Evolutionary conservation across 345 rosid species (phyloP).

Genomic region (Citrus unshiu): DNA sequence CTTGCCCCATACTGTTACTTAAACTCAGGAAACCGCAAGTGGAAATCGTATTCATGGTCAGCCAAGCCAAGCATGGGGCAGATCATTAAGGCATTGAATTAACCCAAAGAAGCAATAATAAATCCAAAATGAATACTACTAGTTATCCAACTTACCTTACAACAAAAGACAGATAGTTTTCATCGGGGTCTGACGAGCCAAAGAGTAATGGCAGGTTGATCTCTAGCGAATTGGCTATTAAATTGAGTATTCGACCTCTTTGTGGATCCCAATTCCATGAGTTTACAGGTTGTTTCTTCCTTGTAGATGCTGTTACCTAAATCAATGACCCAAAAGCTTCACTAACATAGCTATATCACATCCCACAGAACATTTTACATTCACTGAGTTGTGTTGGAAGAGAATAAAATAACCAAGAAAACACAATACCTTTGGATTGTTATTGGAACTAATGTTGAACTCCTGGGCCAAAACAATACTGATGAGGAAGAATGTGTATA

Average conservation of each 20-base stretch:
- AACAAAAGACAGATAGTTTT: slow-evolving; percentile 84
- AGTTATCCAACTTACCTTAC: slow-evolving; percentile 50
- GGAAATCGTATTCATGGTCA: too few species aligned
- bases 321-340: slow-evolving; percentile 21
- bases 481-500: slow-evolving; percentile 81
- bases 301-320: slow-evolving; percentile 52
- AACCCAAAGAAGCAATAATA: slow-evolving; percentile 9
- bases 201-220: slow-evolving; percentile 85
- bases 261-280: slow-evolving; percentile 92
- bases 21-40: too few species aligned
- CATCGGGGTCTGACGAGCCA: slow-evolving; percentile 79
- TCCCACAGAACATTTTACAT: not conserved
- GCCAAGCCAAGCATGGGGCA: too few species aligned
- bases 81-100: slow-evolving; percentile 11
- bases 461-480: slow-evolving; percentile 63
- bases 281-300: slow-evolving; percentile 60
- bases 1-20: too few species aligned
- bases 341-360: not conserved
- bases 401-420: not conserved
- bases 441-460: slow-evolving; percentile 28
- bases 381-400: not conserved
- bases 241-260: slow-evolving; percentile 75
- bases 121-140: slow-evolving; percentile 2
- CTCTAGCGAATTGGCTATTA: slow-evolving; percentile 90
- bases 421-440: slow-evolving; percentile 53